Conservation (phyloP, 495 filamentous ascomycete species). For the Entonaema liquescens region DNA sequence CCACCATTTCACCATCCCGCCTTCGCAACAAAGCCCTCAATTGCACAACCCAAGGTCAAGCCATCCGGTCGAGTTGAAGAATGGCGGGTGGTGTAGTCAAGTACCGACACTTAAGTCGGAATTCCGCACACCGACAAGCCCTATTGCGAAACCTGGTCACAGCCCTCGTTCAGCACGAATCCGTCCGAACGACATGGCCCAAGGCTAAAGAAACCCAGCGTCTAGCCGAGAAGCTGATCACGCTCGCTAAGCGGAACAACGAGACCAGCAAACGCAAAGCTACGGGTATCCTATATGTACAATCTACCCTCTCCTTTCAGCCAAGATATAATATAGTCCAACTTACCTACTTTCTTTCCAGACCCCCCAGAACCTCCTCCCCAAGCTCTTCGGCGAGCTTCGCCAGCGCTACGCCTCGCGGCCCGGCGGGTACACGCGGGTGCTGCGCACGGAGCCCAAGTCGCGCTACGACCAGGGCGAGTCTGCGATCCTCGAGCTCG, state of each 20-base stretch:
- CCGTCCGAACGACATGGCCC: slow-evolving; percentile 91
- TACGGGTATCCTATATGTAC: slow-evolving; percentile 81
- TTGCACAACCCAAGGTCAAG: neutral
- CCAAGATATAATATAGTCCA: neutral
- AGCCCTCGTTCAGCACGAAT: slow-evolving; percentile 91
- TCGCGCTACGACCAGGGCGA: slow-evolving; percentile 83
- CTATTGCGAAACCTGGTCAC: slow-evolving; percentile 96
- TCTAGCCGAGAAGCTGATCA: slow-evolving; percentile 92
- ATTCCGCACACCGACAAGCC: slow-evolving; percentile 85
- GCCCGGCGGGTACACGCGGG: slow-evolving; percentile 92
- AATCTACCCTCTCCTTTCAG: too few relatives aligned
- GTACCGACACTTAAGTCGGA: slow-evolving; percentile 87
- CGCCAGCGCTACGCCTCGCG: slow-evolving; percentile 80
- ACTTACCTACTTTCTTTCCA: slow-evolving; percentile 10
- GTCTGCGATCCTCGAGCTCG: slow-evolving; percentile 92
- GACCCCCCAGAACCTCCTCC: slow-evolving; percentile 71
- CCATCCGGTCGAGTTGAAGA: slow-evolving; percentile 19
- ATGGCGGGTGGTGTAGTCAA: slow-evolving; percentile 89
- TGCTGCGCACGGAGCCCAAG: slow-evolving; percentile 82
- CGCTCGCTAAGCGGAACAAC: slow-evolving; percentile 89
- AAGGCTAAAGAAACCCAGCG: slow-evolving; percentile 98
- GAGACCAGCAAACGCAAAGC: slow-evolving; percentile 74
- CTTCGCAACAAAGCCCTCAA: neutral
- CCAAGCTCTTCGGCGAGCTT: slow-evolving; percentile 87
- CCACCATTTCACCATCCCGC: neutral